phyloP scores from a whole-genome alignment of 139 green algal genomes.

The Tetradesmus lagerheimii region DNA sequence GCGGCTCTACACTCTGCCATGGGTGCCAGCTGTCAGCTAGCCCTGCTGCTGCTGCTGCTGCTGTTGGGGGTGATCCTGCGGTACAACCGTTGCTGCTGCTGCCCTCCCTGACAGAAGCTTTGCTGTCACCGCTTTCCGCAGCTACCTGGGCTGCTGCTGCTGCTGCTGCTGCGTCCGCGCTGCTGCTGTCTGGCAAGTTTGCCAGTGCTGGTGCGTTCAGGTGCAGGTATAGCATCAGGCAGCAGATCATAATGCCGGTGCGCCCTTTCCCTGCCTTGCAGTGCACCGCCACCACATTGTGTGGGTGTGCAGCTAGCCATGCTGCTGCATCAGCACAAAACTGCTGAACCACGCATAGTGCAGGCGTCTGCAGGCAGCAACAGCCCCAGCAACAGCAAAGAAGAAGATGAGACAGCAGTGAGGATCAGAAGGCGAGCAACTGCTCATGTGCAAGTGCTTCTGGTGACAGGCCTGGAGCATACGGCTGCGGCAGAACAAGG shows the following conservation, averaged over 20 bases:
- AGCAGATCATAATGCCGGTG: slow-evolving; percentile 77
- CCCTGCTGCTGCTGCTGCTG: background rate
- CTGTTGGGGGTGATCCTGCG: background rate
- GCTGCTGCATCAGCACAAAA: slow-evolving; percentile 66
- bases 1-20: slow-evolving; percentile 15
- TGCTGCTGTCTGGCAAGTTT: slow-evolving; percentile 27
- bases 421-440: too few species aligned
- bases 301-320: slow-evolving; percentile 59
- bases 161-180: background rate
- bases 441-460: too few species aligned
- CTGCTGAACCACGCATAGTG: slow-evolving; percentile 63
- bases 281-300: slow-evolving; percentile 74
- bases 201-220: slow-evolving; percentile 11
- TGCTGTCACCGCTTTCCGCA: too few species aligned
- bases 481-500: too few species aligned
- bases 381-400: too few species aligned
- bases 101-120: background rate
- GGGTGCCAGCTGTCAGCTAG: background rate
- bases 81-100: background rate
- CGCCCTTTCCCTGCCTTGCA: slow-evolving; percentile 86
- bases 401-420: too few species aligned
- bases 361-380: slow-evolving; percentile 60
- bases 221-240: slow-evolving; percentile 68
- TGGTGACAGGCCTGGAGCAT: too few species aligned
- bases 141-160: background rate